Base-by-base conservation (phyloP, 352 stramenopile genomes). In the Phytophthora pluvialis region DNA sequence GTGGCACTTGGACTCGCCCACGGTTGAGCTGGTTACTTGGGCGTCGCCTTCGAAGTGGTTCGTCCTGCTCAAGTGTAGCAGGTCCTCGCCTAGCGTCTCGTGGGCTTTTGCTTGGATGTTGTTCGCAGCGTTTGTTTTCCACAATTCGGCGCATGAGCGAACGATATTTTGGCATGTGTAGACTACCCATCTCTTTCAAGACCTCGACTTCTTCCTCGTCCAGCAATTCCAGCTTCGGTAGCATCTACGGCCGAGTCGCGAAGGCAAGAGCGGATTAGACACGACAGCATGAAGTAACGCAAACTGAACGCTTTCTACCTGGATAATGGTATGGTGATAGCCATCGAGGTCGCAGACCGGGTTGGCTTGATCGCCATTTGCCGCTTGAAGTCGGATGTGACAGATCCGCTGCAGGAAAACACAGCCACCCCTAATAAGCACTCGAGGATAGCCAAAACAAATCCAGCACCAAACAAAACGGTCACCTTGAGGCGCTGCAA, bases 191-290 rank as follows among this genome's bases (percentile, higher is more conserved):
- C 40, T 92, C 78, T 38, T 71, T 75, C 28, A 94, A 59, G 12
- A 94, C 64, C 11, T 70, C 61, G 0, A 82, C 75, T 43, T 92
- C 81, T 79, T 94, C 85, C 54, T 91, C 85, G 18, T 94, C 85
- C 12, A 94, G 67, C 3, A 84, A 56, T 46, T 74, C 59, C 9
- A 93, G 54, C 15, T 45, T 63, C 7, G 80, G 80, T 7, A 91
- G 69, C 60, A 88, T 75, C 79, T 89, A 70, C 4, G 21, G 1
- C 1, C 21, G 10, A 21, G 57, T 59, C 15, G 63, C 18, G 3
- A 50, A 54, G 39, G n/a, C 15, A 35, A 36, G 36, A 48, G 25
- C 5, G 40, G 11, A n/a, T 39, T 36, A 55, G 26, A 26, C 38
- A 36, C 3, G n/a, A 44, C n/a, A 26, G 8, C n/a, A 39, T 32